phyloP scores from a whole-genome alignment of 495 filamentous ascomycete species.

The Hypoxylon intermedium region DNA sequence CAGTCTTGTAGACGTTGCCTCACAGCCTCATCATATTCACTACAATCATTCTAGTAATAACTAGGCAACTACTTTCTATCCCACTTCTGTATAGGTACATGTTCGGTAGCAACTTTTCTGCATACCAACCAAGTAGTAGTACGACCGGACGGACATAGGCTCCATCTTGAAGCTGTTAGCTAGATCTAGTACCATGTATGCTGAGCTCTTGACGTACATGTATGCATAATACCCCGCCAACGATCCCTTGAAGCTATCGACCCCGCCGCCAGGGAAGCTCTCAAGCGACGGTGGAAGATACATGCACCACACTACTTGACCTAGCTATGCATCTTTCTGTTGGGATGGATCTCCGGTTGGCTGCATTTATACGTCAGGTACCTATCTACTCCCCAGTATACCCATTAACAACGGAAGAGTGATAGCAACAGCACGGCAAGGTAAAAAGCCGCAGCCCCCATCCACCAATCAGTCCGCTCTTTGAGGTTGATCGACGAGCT shows the following conservation, averaged over 20 bases:
- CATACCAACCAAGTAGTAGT: neutral
- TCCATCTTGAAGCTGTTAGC: conserved; percentile 3
- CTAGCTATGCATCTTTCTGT: neutral
- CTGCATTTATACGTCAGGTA: neutral
- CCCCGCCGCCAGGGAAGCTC: conserved; percentile 27
- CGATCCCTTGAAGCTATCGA: conserved; percentile 24
- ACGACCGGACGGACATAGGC: neutral
- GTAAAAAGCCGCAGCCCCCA: conserved; percentile 5
- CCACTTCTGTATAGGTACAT: conserved; percentile 7
- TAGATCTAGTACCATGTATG: conserved; percentile 12
- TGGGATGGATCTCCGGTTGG: neutral
- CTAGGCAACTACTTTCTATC: neutral
- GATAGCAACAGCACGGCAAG: conserved; percentile 14
- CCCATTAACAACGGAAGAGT: conserved; percentile 14
- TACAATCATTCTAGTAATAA: too few species aligned
- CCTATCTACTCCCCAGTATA: conserved; percentile 1
- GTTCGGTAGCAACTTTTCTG: neutral
- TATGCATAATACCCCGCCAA: conserved; percentile 35
- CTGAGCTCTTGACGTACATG: conserved; percentile 34
- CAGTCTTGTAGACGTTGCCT: neutral
- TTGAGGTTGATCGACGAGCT: conserved; percentile 10
- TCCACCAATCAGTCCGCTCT: conserved; percentile 9
- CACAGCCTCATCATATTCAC: too few species aligned
- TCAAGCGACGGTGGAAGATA: conserved; percentile 1
- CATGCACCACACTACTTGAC: neutral